These are phyloP conservation scores for Phytophthora vignae DNA, from an alignment of 352 stramenopile species.

Conservation along the genomic window DNA sequence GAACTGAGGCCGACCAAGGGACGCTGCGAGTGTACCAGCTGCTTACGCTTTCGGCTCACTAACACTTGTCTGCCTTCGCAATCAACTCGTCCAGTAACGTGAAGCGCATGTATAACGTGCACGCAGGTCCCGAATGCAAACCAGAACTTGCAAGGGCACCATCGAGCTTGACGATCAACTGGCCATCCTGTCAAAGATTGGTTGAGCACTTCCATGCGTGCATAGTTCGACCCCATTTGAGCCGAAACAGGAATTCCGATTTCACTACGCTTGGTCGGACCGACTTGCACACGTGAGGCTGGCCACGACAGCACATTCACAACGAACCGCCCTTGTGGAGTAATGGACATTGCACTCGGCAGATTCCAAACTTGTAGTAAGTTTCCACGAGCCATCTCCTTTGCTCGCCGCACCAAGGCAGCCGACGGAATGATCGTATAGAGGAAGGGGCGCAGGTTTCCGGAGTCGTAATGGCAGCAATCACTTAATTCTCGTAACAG, in stretches of 20 bases:
- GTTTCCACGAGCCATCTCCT: background rate
- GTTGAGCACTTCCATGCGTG: background rate
- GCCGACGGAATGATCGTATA: background rate
- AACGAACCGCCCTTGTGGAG: background rate
- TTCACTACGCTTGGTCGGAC: background rate
- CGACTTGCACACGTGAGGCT: background rate
- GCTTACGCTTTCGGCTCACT: background rate
- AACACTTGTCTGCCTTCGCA: background rate
- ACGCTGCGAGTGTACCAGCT: background rate
- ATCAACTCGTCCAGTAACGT: background rate
- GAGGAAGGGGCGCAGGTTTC: background rate
- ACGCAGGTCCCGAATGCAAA: background rate
- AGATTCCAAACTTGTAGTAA: background rate
- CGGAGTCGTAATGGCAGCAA: background rate
- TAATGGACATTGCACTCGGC: background rate
- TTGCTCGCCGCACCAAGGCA: background rate
- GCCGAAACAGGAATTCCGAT: background rate
- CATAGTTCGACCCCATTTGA: background rate
- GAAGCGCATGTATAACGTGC: background rate
- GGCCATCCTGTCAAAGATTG: background rate
- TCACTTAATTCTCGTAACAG: slow-evolving; percentile 5
- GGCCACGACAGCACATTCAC: background rate
- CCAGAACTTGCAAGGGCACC: background rate
- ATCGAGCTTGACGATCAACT: background rate
- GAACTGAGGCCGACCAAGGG: background rate